phyloP scores from a whole-genome alignment of 164 flowering plant genomes.

The Sextonia rubra region DNA sequence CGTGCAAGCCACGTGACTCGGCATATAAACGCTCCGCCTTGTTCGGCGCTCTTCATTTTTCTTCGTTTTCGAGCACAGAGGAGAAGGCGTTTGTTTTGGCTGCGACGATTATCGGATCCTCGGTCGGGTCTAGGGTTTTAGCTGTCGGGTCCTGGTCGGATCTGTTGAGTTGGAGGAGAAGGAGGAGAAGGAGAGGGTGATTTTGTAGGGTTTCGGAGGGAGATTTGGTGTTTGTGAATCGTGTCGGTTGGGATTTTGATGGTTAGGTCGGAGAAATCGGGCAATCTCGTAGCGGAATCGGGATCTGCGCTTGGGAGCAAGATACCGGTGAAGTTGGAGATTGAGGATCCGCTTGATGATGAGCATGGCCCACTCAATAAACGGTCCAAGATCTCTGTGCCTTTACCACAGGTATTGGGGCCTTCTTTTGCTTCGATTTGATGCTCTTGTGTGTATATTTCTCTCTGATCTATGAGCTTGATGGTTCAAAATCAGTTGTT shows the following conservation, averaged over 20 bases:
- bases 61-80: background rate
- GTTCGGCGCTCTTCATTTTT: background rate
- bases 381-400: constrained; percentile 34
- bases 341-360: constrained; percentile 49
- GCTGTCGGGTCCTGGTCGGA: background rate
- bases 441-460: too few species aligned
- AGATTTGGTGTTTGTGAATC: background rate
- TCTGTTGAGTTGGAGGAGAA: background rate
- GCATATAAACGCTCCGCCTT: background rate
- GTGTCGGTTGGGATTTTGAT: constrained; percentile 21
- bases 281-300: constrained; percentile 29
- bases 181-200: too few species aligned
- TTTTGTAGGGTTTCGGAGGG: background rate
- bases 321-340: constrained; percentile 52
- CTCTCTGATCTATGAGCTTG: background rate
- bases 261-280: constrained; percentile 59
- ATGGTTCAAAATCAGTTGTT: background rate
- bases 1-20: background rate
- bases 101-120: background rate
- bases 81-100: background rate
- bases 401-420: constrained; percentile 36
- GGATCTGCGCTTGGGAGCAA: constrained; percentile 29
- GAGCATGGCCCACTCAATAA: constrained; percentile 46
- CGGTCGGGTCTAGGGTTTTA: background rate
- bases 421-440: background rate